Evolutionary conservation across 108 stramenopile genomes (phyloP), one percentile per base, ranked within the genome.

Genomic region (Nitzschia inconspicua): DNA sequence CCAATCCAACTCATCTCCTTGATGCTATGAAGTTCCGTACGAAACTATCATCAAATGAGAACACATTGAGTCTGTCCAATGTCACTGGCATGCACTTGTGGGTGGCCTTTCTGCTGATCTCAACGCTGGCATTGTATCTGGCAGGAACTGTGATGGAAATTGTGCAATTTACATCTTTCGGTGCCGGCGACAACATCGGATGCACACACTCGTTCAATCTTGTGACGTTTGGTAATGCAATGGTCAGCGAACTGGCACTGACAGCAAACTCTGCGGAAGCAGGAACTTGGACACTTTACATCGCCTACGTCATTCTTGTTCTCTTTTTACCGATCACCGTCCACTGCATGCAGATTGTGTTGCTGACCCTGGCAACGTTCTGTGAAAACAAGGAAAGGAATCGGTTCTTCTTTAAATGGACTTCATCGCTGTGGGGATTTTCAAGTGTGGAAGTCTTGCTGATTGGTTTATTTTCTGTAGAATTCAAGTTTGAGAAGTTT

Each of bases 181-280:
- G n/a, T n/a, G 47, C 57, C 3, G 77, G 71, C 43, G 48, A 27
- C 10, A 34, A 47, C 35, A 57, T 39, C 3, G 58, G 48, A 8
- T 78, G 77, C 25, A 39, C 18, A 6, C 44, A 36, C 47, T 71
- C 68, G 0, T 78, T 66, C 65, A 78, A 78, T 41, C 39, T 78
- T 24, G 63, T 61, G 10, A 55, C 73, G 4, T 50, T 78, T 10
- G 77, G 61, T 13, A 66, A 58, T 23, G 77, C 73, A 23, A 24
- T 75, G 34, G 27, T 78, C 3, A 66, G 37, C 31, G 63, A 74
- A 8, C n/a, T 44, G 5, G 58, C 64, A 37, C 27, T 75, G 73
- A 47, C 57, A 18, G 48, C 24, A 42, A 78, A 70, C 32, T 36
- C 52, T 4, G 65, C 59, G 2, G 31, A 51, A 28, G 61, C 58